Percentiles rank a stretch among this genome's conserved stretches.
Evolutionary conservation across 192 early-diverging fungal species (phyloP).

Genomic region (Ramicandelaber brevisporus): DNA sequence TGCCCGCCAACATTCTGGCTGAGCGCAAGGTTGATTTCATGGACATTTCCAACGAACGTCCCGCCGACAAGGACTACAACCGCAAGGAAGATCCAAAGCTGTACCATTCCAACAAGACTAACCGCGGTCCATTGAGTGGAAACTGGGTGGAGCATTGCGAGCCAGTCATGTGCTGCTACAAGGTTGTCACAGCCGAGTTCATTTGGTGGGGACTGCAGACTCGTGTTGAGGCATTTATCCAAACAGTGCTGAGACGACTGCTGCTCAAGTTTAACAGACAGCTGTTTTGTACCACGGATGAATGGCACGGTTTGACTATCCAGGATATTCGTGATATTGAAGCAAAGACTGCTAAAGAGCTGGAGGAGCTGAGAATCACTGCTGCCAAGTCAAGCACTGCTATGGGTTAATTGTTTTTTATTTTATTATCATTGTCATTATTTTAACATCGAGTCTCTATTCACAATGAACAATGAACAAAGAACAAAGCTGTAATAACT

Average conservation of each 20-base stretch:
- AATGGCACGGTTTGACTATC: conserved; percentile 52
- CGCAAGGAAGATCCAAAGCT: conserved; percentile 34
- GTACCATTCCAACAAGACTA: conserved; percentile 33
- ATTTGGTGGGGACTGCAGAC: conserved; percentile 44
- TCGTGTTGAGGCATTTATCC: conserved; percentile 35
- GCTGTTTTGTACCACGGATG: conserved; percentile 50
- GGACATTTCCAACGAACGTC: too few relatives aligned
- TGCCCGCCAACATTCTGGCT: conserved; percentile 15
- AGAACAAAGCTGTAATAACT: too few relatives aligned
- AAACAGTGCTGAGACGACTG: conserved; percentile 21
- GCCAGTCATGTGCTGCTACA: conserved; percentile 65
- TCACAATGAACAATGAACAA: too few relatives aligned
- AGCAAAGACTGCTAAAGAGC: conserved; percentile 31
- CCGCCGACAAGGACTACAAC: conserved; percentile 38
- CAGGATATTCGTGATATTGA: conserved; percentile 38
- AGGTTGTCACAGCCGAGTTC: conserved; percentile 51
- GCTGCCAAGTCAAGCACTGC: too few relatives aligned
- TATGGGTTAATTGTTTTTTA: too few relatives aligned
- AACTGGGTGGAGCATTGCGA: conserved; percentile 34
- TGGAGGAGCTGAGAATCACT: too few relatives aligned
- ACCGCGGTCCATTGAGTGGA: conserved; percentile 32
- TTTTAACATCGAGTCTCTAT: too few relatives aligned
- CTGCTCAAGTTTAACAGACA: conserved; percentile 49
- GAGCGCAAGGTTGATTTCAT: conserved; percentile 36
- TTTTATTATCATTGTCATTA: too few relatives aligned